Percentiles rank a stretch among this genome's conserved stretches.
These are phyloP conservation scores for Takashimella koratensis DNA, from an alignment of 1,284 basidiomycete species.

Conservation along the genomic window DNA sequence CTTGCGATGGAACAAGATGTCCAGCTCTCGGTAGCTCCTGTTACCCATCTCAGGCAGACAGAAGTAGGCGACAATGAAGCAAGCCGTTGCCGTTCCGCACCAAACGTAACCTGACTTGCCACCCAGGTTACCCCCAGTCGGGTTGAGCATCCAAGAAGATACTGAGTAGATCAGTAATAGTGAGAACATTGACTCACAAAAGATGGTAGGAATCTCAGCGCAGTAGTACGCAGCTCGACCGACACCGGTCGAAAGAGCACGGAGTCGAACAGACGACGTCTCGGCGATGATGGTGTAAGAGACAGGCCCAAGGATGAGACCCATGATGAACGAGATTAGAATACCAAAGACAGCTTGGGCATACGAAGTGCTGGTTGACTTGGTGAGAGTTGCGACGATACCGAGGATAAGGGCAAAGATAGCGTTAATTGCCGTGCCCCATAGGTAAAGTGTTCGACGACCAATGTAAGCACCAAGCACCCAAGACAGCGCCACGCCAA, in stretches of 20 bases:
- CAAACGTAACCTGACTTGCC: conserved; percentile 48
- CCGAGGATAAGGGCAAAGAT: conserved; percentile 5
- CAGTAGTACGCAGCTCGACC: conserved; percentile 49
- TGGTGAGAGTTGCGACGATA: background rate
- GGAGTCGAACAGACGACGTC: conserved; percentile 33
- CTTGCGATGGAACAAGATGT: conserved; percentile 44
- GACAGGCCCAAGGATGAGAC: conserved; percentile 27
- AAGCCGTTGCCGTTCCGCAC: conserved; percentile 30
- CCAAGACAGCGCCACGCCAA: conserved; percentile 40
- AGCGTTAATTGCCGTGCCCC: conserved; percentile 19
- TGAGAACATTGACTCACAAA: too few relatives aligned
- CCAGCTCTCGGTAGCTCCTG: conserved; percentile 47
- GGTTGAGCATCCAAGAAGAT: conserved; percentile 37
- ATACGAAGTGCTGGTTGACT: background rate
- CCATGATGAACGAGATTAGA: conserved; percentile 10
- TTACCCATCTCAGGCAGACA: conserved; percentile 47
- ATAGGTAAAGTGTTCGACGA: conserved; percentile 41
- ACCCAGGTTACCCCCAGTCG: conserved; percentile 27
- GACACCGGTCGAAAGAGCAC: conserved; percentile 34
- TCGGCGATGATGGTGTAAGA: conserved; percentile 13
- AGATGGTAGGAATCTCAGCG: conserved; percentile 31
- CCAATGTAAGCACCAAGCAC: conserved; percentile 34
- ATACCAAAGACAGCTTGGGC: conserved; percentile 1
- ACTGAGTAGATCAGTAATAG: too few relatives aligned
- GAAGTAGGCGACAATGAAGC: conserved; percentile 26